Base-by-base conservation (phyloP, 164 flowering plant species). In the Annona cherimola region DNA sequence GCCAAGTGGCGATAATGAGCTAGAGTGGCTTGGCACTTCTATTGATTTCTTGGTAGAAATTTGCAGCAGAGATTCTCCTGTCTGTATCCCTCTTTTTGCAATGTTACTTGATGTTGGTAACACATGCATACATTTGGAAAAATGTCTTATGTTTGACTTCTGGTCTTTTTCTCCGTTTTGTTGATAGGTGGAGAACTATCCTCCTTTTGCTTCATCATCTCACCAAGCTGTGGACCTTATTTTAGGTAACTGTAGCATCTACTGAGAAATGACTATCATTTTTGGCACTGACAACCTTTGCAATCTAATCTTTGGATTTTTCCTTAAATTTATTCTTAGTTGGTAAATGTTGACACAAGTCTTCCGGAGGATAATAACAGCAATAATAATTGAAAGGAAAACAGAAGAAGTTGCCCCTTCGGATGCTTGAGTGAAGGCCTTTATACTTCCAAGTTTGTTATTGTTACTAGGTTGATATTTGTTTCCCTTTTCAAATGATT, bases 181-280 rank as follows among this genome's bases (percentile, higher is more conserved):
- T 69, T 70, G 80, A 71, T 83, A 90, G 95, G 83, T 66, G n/a
- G 81, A 76, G 71, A 76, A 63, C 5, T 79, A 83, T 16, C 69
- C 77, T 75, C 84, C 78, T 55, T 87, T 87, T 73, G 70, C 81
- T 50, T 86, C 85, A 69, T 88, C 87, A 91, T 86, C 89, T 42
- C 99, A 94, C 78, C 97, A 92, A 81, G 96, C 99, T 61, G 88
- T 88, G 50, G 97, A 92, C 78, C 86, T 92, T 79, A 91, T 94
- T 76, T 77, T 87, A 81, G 91, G 98, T 92, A 76, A 9, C 67
- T n/a, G n/a, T 59, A 42, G 40, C 44, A 9, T 45, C 35, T 54
- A 9, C 61, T 26, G 12, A 55, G 4, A 65, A 2, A 42, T 42
- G 57, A 67, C 12, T 5, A 61, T 18, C 57, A 50, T 9, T 50